A percentile compares a stretch with the other conserved stretches of the same genome.
These are phyloP conservation scores for Cucumis cinereus DNA, from an alignment of 306 rosid genomes.

Conservation along the genomic window DNA sequence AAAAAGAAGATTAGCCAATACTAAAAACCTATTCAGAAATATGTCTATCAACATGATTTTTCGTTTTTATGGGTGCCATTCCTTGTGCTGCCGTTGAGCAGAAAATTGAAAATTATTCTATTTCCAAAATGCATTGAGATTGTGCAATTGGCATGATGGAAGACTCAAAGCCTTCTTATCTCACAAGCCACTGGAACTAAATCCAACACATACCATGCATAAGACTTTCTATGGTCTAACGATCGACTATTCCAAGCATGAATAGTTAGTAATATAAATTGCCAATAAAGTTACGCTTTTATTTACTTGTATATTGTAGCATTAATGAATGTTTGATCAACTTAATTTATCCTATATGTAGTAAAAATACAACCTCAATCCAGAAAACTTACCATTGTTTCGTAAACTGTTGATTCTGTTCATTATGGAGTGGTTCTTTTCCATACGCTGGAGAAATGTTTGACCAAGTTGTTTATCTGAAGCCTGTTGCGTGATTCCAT, in stretches of 20 bases:
- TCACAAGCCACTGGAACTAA: not conserved
- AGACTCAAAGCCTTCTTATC: not conserved
- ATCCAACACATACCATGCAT: not conserved
- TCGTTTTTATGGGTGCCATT: not conserved
- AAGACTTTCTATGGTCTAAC: not conserved
- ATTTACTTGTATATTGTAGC: not conserved
- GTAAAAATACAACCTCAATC: not conserved
- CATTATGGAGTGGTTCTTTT: slow-evolving; percentile 40
- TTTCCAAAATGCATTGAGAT: not conserved
- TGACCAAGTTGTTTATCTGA: slow-evolving; percentile 40
- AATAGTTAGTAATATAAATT: not conserved
- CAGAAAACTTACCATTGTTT: slow-evolving; percentile 38
- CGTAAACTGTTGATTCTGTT: slow-evolving; percentile 44
- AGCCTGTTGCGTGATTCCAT: slow-evolving; percentile 40
- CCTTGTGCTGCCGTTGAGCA: not conserved
- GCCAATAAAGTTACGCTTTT: not conserved
- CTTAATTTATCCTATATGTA: not conserved
- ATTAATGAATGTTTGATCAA: not conserved
- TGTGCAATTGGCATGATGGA: not conserved
- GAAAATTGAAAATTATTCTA: not conserved
- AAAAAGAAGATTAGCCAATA: not conserved
- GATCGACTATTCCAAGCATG: not conserved
- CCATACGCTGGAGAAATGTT: slow-evolving; percentile 71
- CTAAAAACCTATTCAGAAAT: not conserved
- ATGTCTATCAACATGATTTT: not conserved